Evolutionary conservation across 176 grass and related monocot genomes (phyloP).

Genomic region (Bonia amplexicaulis): DNA sequence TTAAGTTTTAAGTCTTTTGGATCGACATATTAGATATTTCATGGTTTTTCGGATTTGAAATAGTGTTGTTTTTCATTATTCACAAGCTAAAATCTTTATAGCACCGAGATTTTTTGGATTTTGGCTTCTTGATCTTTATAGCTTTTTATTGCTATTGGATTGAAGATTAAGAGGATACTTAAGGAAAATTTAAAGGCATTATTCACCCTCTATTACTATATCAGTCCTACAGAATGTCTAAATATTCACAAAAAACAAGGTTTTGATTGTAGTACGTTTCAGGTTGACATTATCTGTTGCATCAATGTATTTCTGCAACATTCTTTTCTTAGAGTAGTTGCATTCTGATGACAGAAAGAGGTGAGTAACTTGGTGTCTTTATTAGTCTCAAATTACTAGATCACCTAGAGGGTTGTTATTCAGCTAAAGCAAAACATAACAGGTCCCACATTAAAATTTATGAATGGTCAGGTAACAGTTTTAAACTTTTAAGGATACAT

Average conservation of each 20-base stretch:
- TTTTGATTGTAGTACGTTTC: constrained; percentile 27
- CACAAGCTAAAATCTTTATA: no score
- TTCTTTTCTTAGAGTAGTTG: neutral
- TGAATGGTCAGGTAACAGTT: neutral
- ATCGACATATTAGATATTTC: no score
- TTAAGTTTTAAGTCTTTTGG: no score
- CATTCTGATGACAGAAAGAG: neutral
- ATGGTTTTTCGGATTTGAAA: no score
- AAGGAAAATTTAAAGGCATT: no score
- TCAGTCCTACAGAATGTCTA: neutral
- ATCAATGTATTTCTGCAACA: neutral
- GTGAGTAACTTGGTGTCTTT: neutral
- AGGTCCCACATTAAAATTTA: neutral
- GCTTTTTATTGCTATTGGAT: no score
- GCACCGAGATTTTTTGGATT: no score
- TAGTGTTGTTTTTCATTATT: no score
- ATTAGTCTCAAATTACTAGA: neutral
- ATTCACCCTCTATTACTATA: no score
- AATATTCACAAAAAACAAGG: constrained; percentile 6
- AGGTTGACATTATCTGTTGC: neutral
- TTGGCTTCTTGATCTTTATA: no score
- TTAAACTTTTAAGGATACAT: constrained; percentile 59
- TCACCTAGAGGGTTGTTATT: neutral
- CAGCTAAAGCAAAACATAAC: neutral
- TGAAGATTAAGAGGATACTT: no score